Evolutionary conservation across 345 rosid genomes (phyloP).

Genomic region (Salix exigua): DNA sequence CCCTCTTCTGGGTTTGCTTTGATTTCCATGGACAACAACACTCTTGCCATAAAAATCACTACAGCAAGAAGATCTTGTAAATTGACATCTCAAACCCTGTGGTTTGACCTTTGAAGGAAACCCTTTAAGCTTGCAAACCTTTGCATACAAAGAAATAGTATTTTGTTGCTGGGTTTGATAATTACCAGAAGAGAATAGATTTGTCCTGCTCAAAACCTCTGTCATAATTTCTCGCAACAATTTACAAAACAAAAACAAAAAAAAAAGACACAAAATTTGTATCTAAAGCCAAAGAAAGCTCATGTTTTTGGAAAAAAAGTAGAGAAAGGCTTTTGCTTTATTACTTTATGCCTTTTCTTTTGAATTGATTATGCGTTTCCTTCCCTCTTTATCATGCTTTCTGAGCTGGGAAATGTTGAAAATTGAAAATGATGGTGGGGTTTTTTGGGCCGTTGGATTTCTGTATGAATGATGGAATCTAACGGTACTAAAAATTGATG

Average conservation of each 20-base stretch:
- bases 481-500: neutral
- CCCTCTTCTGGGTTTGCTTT: constrained; percentile 22
- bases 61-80: neutral
- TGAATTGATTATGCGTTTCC: neutral
- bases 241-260: too few species aligned
- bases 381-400: neutral
- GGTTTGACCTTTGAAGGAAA: constrained; percentile 35
- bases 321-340: neutral
- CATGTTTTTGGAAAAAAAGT: neutral
- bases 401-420: neutral
- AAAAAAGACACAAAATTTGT: neutral
- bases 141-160: constrained; percentile 22
- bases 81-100: constrained; percentile 28
- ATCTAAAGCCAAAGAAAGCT: neutral
- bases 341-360: neutral
- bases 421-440: neutral
- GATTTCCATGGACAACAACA: constrained; percentile 29
- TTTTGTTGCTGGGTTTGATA: constrained; percentile 24
- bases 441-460: neutral
- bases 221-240: constrained; percentile 37
- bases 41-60: constrained; percentile 48
- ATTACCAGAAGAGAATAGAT: constrained; percentile 25
- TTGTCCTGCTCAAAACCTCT: constrained; percentile 45
- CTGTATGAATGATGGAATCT: neutral
- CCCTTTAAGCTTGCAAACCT: constrained; percentile 30